Conservation (phyloP, 768 basidiomycete genomes). For the Russula sp. region DNA sequence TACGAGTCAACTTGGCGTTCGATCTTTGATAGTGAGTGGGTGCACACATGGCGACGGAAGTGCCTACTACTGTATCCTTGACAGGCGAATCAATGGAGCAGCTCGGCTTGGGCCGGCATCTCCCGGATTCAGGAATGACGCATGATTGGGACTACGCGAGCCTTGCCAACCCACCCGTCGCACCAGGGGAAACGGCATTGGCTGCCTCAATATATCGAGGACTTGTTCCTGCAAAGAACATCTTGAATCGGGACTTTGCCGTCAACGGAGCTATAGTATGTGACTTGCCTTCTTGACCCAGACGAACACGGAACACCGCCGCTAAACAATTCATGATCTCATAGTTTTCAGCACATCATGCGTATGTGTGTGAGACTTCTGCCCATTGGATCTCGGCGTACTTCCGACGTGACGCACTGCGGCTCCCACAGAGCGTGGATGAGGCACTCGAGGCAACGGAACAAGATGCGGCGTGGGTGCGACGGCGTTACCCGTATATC, state of each 20-base stretch:
- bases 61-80: neutral
- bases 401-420: conserved; percentile 48
- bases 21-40: conserved; percentile 36
- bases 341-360: conserved; percentile 51
- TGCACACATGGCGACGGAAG: neutral
- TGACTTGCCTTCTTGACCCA: too few relatives aligned
- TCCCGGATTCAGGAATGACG: conserved; percentile 25
- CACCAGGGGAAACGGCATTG: conserved; percentile 31
- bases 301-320: too few relatives aligned
- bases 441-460: conserved; percentile 43
- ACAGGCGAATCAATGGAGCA: conserved; percentile 35
- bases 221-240: conserved; percentile 55
- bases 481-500: conserved; percentile 47
- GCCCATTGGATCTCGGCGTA: conserved; percentile 65
- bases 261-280: conserved; percentile 55
- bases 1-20: conserved; percentile 51
- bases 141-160: conserved; percentile 32
- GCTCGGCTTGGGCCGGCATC: conserved; percentile 43
- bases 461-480: conserved; percentile 46
- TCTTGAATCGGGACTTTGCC: conserved; percentile 51
- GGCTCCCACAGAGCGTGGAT: conserved; percentile 39
- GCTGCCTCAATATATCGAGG: conserved; percentile 42
- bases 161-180: conserved; percentile 34
- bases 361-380: conserved; percentile 48
- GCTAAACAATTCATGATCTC: neutral